Evolutionary conservation across 1,139 yeast genomes (phyloP).

Genomic region (Geotrichum siamense): DNA sequence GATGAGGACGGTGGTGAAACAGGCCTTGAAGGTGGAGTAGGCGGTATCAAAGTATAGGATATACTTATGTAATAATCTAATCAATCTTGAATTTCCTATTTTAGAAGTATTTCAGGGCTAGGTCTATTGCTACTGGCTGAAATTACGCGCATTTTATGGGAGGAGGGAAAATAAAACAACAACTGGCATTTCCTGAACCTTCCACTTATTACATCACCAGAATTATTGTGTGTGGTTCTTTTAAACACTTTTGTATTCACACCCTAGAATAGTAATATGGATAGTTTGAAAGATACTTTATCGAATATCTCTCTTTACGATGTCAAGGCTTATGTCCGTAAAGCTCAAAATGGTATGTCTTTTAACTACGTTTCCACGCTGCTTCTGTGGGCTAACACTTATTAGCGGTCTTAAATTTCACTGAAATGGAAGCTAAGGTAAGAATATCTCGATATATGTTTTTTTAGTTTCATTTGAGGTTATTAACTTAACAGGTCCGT

Average conservation of each 20-base stretch:
- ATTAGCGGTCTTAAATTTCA: slow-evolving; percentile 75
- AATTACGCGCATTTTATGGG: slow-evolving; percentile 2
- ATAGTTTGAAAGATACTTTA: slow-evolving; percentile 61
- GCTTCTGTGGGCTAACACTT: slow-evolving; percentile 24
- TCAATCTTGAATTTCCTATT: not conserved
- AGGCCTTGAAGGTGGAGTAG: slow-evolving; percentile 23
- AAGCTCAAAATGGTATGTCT: slow-evolving; percentile 74
- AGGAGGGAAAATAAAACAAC: too few relatives aligned
- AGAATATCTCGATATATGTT: slow-evolving; percentile 1
- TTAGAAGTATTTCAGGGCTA: not conserved
- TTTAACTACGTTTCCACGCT: too few relatives aligned
- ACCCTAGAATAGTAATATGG: slow-evolving; percentile 49
- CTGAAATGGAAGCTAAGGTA: slow-evolving; percentile 93
- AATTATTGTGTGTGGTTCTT: not conserved
- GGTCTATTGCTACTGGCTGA: not conserved
- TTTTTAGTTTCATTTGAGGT: not conserved
- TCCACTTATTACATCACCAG: not conserved
- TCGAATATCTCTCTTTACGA: slow-evolving; percentile 85
- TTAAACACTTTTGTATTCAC: not conserved
- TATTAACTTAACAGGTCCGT: slow-evolving; percentile 37
- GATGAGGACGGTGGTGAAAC: slow-evolving; percentile 39
- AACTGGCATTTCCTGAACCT: not conserved
- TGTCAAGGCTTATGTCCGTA: slow-evolving; percentile 94
- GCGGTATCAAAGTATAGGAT: slow-evolving; percentile 2
- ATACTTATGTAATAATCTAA: not conserved